A percentile compares a stretch with the other conserved stretches of the same genome.
Evolutionary conservation across 2,329 filamentous ascomycete species (phyloP).

Genomic region (Apiospora saccharicola): DNA sequence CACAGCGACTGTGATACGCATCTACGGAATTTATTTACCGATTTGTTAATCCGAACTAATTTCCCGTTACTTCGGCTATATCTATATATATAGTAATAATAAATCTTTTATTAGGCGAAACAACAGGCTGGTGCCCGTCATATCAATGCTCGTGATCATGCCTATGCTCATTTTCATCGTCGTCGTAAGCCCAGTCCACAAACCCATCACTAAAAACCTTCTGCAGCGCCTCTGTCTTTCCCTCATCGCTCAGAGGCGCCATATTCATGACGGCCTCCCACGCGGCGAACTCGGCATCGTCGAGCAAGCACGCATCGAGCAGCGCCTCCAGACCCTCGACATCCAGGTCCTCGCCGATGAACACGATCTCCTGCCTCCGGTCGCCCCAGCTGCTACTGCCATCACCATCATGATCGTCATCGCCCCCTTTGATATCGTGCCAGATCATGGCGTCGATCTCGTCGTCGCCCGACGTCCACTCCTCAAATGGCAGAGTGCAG

Average conservation of each 20-base stretch:
- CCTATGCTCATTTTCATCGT: constrained; percentile 38
- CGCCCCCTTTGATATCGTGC: constrained; percentile 45
- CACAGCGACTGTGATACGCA: no score
- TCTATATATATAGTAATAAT: no score
- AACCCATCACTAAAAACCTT: constrained; percentile 42
- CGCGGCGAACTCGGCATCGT: constrained; percentile 62
- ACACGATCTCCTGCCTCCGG: constrained; percentile 74
- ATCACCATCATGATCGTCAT: constrained; percentile 41
- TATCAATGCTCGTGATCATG: constrained; percentile 35
- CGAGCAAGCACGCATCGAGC: constrained; percentile 68
- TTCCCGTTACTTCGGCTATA: no score
- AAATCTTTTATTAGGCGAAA: no score
- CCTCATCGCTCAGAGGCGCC: constrained; percentile 28
- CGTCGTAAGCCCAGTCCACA: constrained; percentile 42
- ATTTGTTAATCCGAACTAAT: no score
- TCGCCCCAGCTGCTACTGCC: constrained; percentile 70
- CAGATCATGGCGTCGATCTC: constrained; percentile 57
- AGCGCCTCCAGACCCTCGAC: constrained; percentile 50
- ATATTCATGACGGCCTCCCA: constrained; percentile 42
- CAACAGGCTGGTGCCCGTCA: background rate
- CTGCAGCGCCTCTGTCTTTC: constrained; percentile 34
- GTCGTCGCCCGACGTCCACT: constrained; percentile 56
- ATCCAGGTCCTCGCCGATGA: constrained; percentile 73
- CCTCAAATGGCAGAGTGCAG: constrained; percentile 61
- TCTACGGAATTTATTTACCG: no score